Conservation (phyloP, 129 eudicot genomes). For the carrot (Daucus carota) region DH1_v3.0 NC_030382.2:30883001-30883500, state of each 20-base stretch:
- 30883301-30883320: constrained; percentile 99
- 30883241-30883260: constrained; percentile 57
- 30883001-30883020: constrained; percentile 80
- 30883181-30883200: neutral
- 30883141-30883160: neutral
- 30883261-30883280: constrained; percentile 92
- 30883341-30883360: constrained; percentile 16
- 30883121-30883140: neutral
- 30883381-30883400: neutral
- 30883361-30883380: neutral
- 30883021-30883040: constrained; percentile 86
- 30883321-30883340: constrained; percentile 86
- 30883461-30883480: neutral
- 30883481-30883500: neutral
- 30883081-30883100: constrained; percentile 37
- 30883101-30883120: neutral
- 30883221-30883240: neutral
- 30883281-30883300: constrained; percentile 91
- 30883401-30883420: neutral
- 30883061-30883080: constrained; percentile 83
- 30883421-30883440: neutral
- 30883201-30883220: neutral
- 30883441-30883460: neutral
- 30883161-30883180: neutral
- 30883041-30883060: constrained; percentile 93